Conservation (phyloP, 208 protist species). For the Leishmania tarentolae region DNA sequence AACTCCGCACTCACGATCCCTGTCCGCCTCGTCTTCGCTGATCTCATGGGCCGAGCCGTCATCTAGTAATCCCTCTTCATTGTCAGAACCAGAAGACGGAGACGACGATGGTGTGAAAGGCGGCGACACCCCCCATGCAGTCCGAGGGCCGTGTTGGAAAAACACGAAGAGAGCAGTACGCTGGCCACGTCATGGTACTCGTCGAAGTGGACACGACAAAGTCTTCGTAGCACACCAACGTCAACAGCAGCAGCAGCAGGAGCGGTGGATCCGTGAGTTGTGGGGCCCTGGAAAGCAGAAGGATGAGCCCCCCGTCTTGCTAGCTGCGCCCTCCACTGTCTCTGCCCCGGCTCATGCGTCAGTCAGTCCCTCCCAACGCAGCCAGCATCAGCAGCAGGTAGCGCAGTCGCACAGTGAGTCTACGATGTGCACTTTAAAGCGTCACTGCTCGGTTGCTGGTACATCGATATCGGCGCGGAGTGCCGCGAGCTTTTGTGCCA, state of each 20-base stretch:
- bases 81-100: conserved; percentile 7
- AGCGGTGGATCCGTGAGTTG: conserved; percentile 13
- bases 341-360: not conserved
- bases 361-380: not conserved
- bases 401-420: not conserved
- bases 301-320: not conserved
- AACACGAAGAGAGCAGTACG: not conserved
- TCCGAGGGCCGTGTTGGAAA: not conserved
- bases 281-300: conserved; percentile 1
- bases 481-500: not conserved
- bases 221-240: not conserved
- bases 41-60: not conserved
- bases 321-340: not conserved
- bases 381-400: not conserved
- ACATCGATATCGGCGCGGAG: not conserved
- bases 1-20: not conserved
- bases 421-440: not conserved
- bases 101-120: not conserved
- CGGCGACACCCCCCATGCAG: not conserved
- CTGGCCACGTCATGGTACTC: conserved; percentile 3
- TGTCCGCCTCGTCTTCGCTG: not conserved
- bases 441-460: not conserved
- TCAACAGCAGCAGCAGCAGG: conserved; percentile 1
- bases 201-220: not conserved
- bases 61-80: not conserved